Evolutionary conservation across 371 early-diverging fungal species (phyloP).

Genomic region (Mucor racemosus): DNA sequence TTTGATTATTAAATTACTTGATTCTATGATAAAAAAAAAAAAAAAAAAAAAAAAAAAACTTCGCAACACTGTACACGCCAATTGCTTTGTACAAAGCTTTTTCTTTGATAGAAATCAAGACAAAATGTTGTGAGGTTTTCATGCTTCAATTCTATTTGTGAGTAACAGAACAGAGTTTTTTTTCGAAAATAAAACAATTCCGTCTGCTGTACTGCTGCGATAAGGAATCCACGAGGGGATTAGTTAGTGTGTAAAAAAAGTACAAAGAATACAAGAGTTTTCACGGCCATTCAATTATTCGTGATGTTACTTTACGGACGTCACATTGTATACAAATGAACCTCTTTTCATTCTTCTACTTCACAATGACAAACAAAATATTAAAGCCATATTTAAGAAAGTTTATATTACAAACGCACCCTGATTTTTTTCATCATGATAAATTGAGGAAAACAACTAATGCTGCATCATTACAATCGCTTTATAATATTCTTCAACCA

Average conservation of each 20-base stretch:
- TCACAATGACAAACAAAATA: neutral
- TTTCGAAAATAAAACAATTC: neutral
- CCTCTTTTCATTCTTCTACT: neutral
- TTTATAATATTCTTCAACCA: constrained; percentile 26
- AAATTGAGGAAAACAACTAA: constrained; percentile 34
- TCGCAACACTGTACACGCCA: neutral
- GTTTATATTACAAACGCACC: constrained; percentile 47
- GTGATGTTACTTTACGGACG: constrained; percentile 6
- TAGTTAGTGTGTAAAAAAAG: neutral
- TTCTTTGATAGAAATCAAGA: neutral
- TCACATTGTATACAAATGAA: neutral
- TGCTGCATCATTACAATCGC: constrained; percentile 40
- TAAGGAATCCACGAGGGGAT: neutral
- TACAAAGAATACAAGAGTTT: neutral
- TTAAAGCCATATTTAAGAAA: constrained; percentile 42
- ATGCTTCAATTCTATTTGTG: neutral
- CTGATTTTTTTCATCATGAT: constrained; percentile 46
- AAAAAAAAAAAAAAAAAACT: too few species aligned
- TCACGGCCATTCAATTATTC: constrained; percentile 1
- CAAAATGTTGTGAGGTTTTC: neutral
- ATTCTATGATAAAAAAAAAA: neutral
- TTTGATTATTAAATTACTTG: neutral
- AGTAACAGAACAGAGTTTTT: too few species aligned
- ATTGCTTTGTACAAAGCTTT: neutral
- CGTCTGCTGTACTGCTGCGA: neutral